phyloP scores from a whole-genome alignment of 2,329 filamentous ascomycete species.

The Ophiognomonia clavigignenti-juglandacearum region DNA sequence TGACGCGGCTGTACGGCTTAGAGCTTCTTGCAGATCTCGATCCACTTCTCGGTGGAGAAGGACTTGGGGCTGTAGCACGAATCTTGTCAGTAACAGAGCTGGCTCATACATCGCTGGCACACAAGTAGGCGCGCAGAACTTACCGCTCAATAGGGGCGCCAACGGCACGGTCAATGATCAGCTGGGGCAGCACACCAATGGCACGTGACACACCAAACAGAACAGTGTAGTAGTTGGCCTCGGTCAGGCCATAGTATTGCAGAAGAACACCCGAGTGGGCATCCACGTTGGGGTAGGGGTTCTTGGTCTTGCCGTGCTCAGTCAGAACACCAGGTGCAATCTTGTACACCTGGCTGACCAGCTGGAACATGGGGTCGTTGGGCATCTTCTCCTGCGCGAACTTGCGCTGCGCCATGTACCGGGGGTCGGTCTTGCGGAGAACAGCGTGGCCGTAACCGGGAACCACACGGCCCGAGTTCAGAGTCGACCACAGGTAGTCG shows the following conservation, averaged over 20 bases:
- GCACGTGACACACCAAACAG: conserved; percentile 98
- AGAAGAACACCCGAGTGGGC: conserved; percentile 98
- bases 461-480: conserved; percentile 93
- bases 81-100: conserved; percentile 7
- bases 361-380: conserved; percentile 99
- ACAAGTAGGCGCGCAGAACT: conserved; percentile 11
- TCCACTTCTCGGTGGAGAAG: conserved; percentile 95
- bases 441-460: conserved; percentile 98
- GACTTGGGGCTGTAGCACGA: conserved; percentile 66
- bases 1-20: conserved; percentile 53
- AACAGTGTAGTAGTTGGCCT: conserved; percentile 99
- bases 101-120: background rate
- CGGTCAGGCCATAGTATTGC: conserved; percentile 98
- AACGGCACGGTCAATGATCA: conserved; percentile 98
- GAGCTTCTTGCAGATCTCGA: conserved; percentile 88
- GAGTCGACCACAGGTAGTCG: conserved; percentile 97
- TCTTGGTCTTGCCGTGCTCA: conserved; percentile 99
- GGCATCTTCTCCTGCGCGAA: conserved; percentile 92
- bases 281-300: conserved; percentile 98
- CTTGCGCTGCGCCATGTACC: conserved; percentile 96
- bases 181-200: conserved; percentile 96
- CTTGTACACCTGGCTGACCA: conserved; percentile 99
- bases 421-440: conserved; percentile 98
- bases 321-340: conserved; percentile 96
- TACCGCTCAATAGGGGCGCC: conserved; percentile 91